Evolutionary conservation across 2,329 filamentous ascomycete genomes (phyloP), one percentile per base, ranked within the genome.

Genomic region (Colletotrichum sansevieriae): DNA sequence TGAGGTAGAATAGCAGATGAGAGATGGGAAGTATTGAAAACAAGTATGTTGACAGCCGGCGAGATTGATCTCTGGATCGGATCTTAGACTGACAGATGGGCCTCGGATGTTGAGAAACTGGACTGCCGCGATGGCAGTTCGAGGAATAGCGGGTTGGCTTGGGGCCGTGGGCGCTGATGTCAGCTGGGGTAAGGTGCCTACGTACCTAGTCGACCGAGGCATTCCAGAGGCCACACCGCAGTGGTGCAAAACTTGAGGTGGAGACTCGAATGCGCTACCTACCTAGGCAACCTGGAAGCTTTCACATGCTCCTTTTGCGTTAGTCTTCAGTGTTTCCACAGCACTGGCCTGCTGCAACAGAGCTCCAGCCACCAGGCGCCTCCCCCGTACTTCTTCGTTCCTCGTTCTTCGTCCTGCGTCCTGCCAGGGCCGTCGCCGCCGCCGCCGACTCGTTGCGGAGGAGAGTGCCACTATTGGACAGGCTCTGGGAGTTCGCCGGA

Each of bases 41-140:
- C 25, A 41, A 20, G 52, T 18, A 25, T 4, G 51, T 33, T 33
- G 7, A 41, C 29, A 41, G 6, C 25, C 9, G 54, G 18, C 41
- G 20, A 46, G 52, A 41, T n/a, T 18, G 33, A 33, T 44, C 15
- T 54, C 37, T 68, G 63, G 44, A 29, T 63, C 58, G 57, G 67
- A 58, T 67, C 51, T 47, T 15, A 56, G 41, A 66, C 12, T 25
- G 62, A 56, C 18, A 68, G 51, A 54, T 65, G 64, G 63, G 52
- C 67, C 64, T 70, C 67, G 67, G 67, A 70, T 70, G 67, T 70
- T 47, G 18, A 47, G 9, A 51, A 46, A 46, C 18, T 49, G 47
- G 22, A 58, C 29, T 29, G 39, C 25, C 46, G 43, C 29, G 41
- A 61, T 66, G 63, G 46, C 61, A 60, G 52, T 55, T 41, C 46